Base-by-base conservation (phyloP, 2,329 filamentous ascomycete genomes). In the Conoideocrella luteorostrata region DNA sequence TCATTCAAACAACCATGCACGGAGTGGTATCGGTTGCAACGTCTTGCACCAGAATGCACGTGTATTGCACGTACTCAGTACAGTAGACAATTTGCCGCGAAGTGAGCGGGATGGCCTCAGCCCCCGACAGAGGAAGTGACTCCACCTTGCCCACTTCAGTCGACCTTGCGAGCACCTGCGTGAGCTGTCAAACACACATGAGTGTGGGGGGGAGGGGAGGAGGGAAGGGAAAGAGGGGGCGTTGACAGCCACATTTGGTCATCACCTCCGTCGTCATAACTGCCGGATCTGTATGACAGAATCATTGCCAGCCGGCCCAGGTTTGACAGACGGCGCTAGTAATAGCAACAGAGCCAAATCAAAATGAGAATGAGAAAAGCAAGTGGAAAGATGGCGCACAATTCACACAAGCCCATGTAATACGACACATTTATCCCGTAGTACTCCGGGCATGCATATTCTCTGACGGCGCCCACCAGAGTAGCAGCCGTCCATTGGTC, bases 91-190 rank as follows among this genome's bases (percentile, higher is more conserved):
- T 12, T n/a, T 33, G 20, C 29, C 12, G 29, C 12, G 29, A 22
- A 20, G 21, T n/a, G 13, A 17, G 12, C 20, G n/a, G 21, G 20
- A 41, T n/a, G 39, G 29, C 26, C 29, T 18, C 23, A 13, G n/a
- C 39, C 21, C 39, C 21, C 24, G 22, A 11, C 17, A 17, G 5
- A 40, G 28, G 17, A 11, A 18, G 22, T 10, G n/a, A 17, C 4
- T 4, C 12, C 26, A n/a, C 20, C 52, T 60, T 60, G 52, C 61
- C 60, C 54, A 61, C 56, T 60, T 43, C 41, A 62, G 61, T 49
- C 52, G 55, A 47, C 48, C 57, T 64, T 64, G 61, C 60, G 60
- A 64, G 48, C 43, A 35, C 34, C 41, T 48, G 34, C 17, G 18
- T 26, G 18, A 29, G 24, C 33, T 50, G 43, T 37, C 40, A 50